phyloP scores from a whole-genome alignment of 208 protist genomes.

The Wallacemonas rigidus region DNA sequence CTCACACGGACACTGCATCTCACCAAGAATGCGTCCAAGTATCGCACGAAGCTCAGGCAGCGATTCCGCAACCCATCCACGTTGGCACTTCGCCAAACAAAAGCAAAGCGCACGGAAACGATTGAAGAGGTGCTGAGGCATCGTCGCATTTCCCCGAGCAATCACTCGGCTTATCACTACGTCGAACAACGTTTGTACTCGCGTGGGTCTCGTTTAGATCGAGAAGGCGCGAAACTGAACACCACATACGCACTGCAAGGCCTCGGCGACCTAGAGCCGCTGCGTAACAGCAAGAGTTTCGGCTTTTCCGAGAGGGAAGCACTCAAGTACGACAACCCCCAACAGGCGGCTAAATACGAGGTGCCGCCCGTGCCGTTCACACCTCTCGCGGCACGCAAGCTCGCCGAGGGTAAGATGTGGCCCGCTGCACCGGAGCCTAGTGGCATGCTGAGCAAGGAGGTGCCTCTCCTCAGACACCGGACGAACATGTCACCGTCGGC shows the following conservation, averaged over 20 bases:
- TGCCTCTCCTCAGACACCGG: constrained; percentile 70
- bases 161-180: constrained; percentile 64
- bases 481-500: constrained; percentile 89
- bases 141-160: constrained; percentile 41
- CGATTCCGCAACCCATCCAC: constrained; percentile 77
- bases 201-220: constrained; percentile 68
- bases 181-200: constrained; percentile 86
- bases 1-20: constrained; percentile 22
- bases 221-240: constrained; percentile 84
- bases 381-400: constrained; percentile 79
- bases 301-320: constrained; percentile 77
- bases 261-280: constrained; percentile 86
- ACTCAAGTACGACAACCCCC: constrained; percentile 76
- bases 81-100: constrained; percentile 71
- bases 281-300: constrained; percentile 85
- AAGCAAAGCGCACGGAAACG: constrained; percentile 75
- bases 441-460: constrained; percentile 83
- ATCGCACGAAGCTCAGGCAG: constrained; percentile 72
- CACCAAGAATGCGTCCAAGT: constrained; percentile 55
- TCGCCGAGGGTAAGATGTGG: constrained; percentile 87
- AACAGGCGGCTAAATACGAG: constrained; percentile 72
- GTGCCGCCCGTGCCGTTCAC: constrained; percentile 77
- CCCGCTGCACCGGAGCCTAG: constrained; percentile 75
- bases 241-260: constrained; percentile 86
- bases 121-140: constrained; percentile 55